phyloP scores from a whole-genome alignment of 2,329 filamentous ascomycete genomes.

The Lachnellula willkommii region DNA sequence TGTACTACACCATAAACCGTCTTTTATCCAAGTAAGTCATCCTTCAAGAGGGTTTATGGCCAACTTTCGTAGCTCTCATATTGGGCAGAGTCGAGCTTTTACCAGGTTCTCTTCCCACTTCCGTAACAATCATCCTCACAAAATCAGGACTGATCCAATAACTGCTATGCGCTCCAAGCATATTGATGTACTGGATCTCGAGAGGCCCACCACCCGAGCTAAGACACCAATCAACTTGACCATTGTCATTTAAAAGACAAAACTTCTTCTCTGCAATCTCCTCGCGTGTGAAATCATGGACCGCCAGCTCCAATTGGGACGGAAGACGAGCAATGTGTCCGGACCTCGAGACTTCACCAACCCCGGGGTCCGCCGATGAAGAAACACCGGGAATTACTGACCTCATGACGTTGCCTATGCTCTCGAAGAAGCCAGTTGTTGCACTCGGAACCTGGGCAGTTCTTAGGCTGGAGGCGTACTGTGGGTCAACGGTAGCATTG shows the following conservation, averaged over 20 bases:
- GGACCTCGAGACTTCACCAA: slow-evolving; percentile 29
- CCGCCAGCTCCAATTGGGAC: slow-evolving; percentile 81
- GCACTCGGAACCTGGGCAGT: slow-evolving; percentile 73
- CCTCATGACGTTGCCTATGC: slow-evolving; percentile 57
- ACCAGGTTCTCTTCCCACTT: slow-evolving; percentile 73
- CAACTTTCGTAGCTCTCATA: slow-evolving; percentile 53
- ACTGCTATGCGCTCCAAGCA: slow-evolving; percentile 90
- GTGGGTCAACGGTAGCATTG: slow-evolving; percentile 81
- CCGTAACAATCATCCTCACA: slow-evolving; percentile 81
- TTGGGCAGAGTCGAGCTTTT: slow-evolving; percentile 51
- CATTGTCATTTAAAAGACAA: slow-evolving; percentile 87
- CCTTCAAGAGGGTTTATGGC: slow-evolving; percentile 12
- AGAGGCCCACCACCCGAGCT: slow-evolving; percentile 78
- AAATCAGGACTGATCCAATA: slow-evolving; percentile 90
- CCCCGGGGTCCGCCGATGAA: slow-evolving; percentile 34
- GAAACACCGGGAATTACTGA: slow-evolving; percentile 52
- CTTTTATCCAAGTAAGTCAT: background rate
- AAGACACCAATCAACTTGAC: slow-evolving; percentile 88
- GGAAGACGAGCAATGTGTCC: slow-evolving; percentile 43
- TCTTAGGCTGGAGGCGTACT: slow-evolving; percentile 72
- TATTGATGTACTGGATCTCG: slow-evolving; percentile 94
- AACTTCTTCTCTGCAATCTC: slow-evolving; percentile 88
- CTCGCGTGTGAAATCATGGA: slow-evolving; percentile 89
- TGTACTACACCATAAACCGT: background rate
- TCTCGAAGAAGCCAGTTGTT: slow-evolving; percentile 58